Evolutionary conservation across 495 filamentous ascomycete species (phyloP).

Genomic region (Pyrenula massariospora): DNA sequence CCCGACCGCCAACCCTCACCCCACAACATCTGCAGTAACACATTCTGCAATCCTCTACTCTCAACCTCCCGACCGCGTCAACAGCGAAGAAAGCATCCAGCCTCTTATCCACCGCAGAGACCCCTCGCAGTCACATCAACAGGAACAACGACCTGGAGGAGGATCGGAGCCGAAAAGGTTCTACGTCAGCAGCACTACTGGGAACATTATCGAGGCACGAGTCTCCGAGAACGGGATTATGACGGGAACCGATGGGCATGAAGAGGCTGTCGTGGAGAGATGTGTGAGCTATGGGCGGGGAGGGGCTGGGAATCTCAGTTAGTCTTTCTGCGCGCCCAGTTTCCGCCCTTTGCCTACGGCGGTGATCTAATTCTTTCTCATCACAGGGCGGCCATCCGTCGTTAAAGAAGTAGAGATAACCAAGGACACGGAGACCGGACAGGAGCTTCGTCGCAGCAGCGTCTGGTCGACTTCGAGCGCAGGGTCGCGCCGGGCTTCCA

Average conservation of each 20-base stretch:
- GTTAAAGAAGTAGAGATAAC: not conserved
- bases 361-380: not conserved
- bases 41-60: not conserved
- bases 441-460: not conserved
- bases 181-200: not conserved
- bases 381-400: not conserved
- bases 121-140: not conserved
- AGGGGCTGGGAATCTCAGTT: not conserved
- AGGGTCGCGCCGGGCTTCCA: not conserved
- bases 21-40: not conserved
- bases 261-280: not conserved
- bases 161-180: not conserved
- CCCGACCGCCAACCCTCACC: not conserved
- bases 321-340: too few relatives aligned
- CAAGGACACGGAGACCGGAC: not conserved
- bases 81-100: not conserved
- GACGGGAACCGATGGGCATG: not conserved
- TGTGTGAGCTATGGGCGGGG: not conserved
- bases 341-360: not conserved
- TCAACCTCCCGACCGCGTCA: not conserved
- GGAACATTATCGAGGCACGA: not conserved
- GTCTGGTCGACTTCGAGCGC: not conserved
- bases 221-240: too few relatives aligned
- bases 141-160: not conserved
- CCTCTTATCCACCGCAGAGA: not conserved